Evolutionary conservation across 1,284 basidiomycete genomes (phyloP).

Genomic region (Leccinum proliferum): DNA sequence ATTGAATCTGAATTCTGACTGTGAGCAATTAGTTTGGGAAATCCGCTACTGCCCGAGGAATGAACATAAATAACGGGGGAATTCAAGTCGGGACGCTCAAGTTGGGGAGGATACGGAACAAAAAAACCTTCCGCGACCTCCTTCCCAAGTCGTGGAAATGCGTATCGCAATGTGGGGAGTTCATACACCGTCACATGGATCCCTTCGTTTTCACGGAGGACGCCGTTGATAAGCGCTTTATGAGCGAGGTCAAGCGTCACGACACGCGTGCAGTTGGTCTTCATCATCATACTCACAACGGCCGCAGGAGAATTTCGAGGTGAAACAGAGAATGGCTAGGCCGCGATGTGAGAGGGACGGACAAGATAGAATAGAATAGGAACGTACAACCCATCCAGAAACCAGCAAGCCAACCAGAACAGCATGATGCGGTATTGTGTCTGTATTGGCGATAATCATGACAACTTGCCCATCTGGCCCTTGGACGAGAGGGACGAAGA

Average conservation of each 20-base stretch:
- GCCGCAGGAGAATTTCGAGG: conserved; percentile 30
- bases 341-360: not conserved
- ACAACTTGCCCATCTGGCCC: conserved; percentile 27
- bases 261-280: conserved; percentile 28
- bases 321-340: conserved; percentile 33
- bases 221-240: conserved; percentile 20
- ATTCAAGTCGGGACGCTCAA: conserved; percentile 9
- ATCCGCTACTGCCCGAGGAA: conserved; percentile 36
- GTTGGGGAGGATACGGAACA: conserved; percentile 20
- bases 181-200: conserved; percentile 18
- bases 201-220: conserved; percentile 10
- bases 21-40: conserved; percentile 30
- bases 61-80: conserved; percentile 29
- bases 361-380: not conserved
- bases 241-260: conserved; percentile 26
- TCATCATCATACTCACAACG: conserved; percentile 26
- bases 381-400: conserved; percentile 28
- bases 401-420: conserved; percentile 23
- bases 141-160: conserved; percentile 31
- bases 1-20: conserved; percentile 21
- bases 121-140: conserved; percentile 27
- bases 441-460: conserved; percentile 31
- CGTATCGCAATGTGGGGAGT: conserved; percentile 23
- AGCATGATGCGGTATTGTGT: conserved; percentile 32
- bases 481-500: conserved; percentile 20